phyloP scores from a whole-genome alignment of 2,329 filamentous ascomycete species.

The Aspergillus sergii region DNA sequence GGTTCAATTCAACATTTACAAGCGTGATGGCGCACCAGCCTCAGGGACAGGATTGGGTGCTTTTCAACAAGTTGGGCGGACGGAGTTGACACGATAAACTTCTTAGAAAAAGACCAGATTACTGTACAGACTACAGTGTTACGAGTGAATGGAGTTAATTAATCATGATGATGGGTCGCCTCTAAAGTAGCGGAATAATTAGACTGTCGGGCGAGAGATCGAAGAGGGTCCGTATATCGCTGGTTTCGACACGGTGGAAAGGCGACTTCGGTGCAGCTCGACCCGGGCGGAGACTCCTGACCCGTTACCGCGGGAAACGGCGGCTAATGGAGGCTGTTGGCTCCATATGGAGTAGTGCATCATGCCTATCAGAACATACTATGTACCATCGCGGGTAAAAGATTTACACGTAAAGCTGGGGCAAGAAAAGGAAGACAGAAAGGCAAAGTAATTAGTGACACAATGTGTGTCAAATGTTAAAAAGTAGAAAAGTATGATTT shows the following conservation, averaged over 20 bases:
- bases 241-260: background rate
- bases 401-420: background rate
- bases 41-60: background rate
- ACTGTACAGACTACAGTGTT: background rate
- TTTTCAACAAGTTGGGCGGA: slow-evolving; percentile 24
- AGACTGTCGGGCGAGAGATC: background rate
- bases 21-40: slow-evolving; percentile 11
- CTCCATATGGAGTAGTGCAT: background rate
- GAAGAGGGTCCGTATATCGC: slow-evolving; percentile 1
- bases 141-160: slow-evolving; percentile 8
- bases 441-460: background rate
- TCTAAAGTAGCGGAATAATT: background rate
- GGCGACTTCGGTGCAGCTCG: slow-evolving; percentile 16
- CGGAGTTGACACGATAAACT: background rate
- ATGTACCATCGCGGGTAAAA: background rate
- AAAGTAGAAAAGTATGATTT: background rate
- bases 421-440: background rate
- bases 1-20: slow-evolving; percentile 15
- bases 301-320: slow-evolving; percentile 22
- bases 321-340: slow-evolving; percentile 9
- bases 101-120: background rate
- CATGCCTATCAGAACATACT: background rate
- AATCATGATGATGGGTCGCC: background rate
- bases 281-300: slow-evolving; percentile 10
- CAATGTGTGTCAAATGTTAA: too few species aligned